Evolutionary conservation across 1,284 basidiomycete species (phyloP).

Genomic region (Rhizopogon parksii): DNA sequence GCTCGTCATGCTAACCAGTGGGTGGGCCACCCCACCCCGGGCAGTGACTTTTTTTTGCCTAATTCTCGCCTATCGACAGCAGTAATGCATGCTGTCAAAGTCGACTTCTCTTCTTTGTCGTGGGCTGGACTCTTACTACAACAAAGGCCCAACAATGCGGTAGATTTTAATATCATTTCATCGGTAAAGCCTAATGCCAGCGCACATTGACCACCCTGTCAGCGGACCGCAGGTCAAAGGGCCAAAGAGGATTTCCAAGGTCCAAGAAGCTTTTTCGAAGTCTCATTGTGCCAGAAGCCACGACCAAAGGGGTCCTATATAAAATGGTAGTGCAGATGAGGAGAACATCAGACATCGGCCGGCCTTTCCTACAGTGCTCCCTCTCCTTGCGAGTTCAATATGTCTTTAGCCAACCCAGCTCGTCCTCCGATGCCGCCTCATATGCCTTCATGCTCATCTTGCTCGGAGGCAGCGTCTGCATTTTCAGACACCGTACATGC

Average conservation of each 20-base stretch:
- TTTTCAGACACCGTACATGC: slow-evolving; percentile 16
- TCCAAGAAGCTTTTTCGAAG: slow-evolving; percentile 3
- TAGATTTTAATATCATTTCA: slow-evolving; percentile 16
- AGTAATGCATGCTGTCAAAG: slow-evolving; percentile 10
- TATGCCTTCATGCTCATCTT: slow-evolving; percentile 2
- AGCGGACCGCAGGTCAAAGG: slow-evolving; percentile 11
- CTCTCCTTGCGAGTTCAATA: background rate
- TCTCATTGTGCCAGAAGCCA: slow-evolving; percentile 14
- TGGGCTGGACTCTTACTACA: slow-evolving; percentile 19
- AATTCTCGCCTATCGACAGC: slow-evolving; percentile 9
- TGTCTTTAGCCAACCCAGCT: background rate
- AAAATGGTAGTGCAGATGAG: slow-evolving; percentile 16
- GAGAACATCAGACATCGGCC: slow-evolving; percentile 2
- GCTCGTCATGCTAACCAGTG: slow-evolving; percentile 13
- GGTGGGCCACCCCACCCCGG: slow-evolving; percentile 6
- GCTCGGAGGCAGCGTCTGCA: slow-evolving; percentile 14
- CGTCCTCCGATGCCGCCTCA: background rate
- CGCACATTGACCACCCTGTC: slow-evolving; percentile 14
- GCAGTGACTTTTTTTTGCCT: slow-evolving; percentile 10
- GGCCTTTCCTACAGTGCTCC: background rate
- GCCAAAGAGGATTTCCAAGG: slow-evolving; percentile 13
- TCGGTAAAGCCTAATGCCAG: slow-evolving; percentile 18
- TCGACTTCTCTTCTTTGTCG: slow-evolving; percentile 21
- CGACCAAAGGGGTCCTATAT: slow-evolving; percentile 15
- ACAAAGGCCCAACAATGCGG: slow-evolving; percentile 22